Conservation (phyloP, 495 filamentous ascomycete genomes). For the Tuber borchii region DNA sequence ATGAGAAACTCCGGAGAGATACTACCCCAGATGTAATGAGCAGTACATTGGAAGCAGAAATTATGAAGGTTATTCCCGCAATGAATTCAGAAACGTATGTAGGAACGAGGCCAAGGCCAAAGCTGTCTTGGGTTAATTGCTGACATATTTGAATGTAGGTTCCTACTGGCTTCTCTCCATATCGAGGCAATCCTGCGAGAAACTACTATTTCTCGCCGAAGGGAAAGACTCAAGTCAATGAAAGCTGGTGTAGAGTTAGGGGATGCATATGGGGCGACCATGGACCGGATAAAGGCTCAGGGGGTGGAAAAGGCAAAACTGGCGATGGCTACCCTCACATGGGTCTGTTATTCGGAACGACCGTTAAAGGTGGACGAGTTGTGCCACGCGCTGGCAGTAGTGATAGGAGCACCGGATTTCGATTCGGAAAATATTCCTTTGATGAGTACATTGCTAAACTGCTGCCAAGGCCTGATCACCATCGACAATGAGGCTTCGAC, state of each 20-base stretch:
- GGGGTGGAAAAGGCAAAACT: background rate
- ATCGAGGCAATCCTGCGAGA: too few species aligned
- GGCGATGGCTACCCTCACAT: background rate
- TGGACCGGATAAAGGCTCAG: background rate
- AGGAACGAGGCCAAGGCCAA: background rate
- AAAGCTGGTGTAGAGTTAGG: background rate
- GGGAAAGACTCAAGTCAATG: background rate
- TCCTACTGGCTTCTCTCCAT: too few species aligned
- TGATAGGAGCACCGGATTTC: too few species aligned
- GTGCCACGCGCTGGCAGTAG: too few species aligned
- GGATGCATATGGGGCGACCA: background rate
- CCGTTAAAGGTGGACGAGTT: too few species aligned
- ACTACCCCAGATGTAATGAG: background rate
- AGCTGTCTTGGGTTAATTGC: background rate
- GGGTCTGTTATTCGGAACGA: too few species aligned
- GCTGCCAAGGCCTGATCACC: too few species aligned
- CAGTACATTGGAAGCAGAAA: background rate
- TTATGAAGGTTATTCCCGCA: background rate
- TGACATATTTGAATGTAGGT: background rate
- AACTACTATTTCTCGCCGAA: background rate
- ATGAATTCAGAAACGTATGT: background rate
- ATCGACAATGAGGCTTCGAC: background rate
- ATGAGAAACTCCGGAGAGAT: background rate
- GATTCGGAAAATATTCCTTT: too few species aligned
- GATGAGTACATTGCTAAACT: too few species aligned